Conservation (phyloP, 768 basidiomycete species). For the Melanogaster broomeanus region DNA sequence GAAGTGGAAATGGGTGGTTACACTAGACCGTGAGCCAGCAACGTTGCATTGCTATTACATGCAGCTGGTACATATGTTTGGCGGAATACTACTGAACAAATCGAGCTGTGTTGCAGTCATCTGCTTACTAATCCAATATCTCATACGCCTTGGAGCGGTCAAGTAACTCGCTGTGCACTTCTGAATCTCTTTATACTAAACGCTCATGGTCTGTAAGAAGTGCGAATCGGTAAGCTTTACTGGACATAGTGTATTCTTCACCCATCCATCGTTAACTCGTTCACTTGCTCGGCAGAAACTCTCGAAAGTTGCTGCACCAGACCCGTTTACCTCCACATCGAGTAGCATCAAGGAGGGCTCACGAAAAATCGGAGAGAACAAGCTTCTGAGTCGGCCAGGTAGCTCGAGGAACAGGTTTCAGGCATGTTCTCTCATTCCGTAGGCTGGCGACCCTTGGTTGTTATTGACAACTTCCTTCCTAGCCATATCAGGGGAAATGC, state of each 20-base stretch:
- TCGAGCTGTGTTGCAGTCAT: too few species aligned
- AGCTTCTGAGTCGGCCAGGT: constrained; percentile 69
- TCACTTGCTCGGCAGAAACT: constrained; percentile 61
- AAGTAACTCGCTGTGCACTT: too few species aligned
- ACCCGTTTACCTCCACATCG: constrained; percentile 79
- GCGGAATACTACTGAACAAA: too few species aligned
- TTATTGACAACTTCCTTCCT: constrained; percentile 2
- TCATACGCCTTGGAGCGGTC: too few species aligned
- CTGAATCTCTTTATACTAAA: constrained; percentile 5
- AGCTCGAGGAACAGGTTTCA: constrained; percentile 77
- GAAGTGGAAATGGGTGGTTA: neutral
- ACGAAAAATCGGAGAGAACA: constrained; percentile 84
- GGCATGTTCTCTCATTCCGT: constrained; percentile 42
- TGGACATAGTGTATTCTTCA: constrained; percentile 13
- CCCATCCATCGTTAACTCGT: neutral
- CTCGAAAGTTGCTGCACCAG: constrained; percentile 86
- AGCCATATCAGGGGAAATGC: constrained; percentile 88
- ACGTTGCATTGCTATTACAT: too few species aligned
- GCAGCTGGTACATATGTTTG: constrained; percentile 5
- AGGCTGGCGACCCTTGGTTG: constrained; percentile 1
- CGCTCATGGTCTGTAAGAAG: constrained; percentile 82
- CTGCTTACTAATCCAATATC: constrained; percentile 19
- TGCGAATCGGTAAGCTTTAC: constrained; percentile 64
- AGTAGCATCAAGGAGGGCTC: constrained; percentile 77
- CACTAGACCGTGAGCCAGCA: too few species aligned